Evolutionary conservation across 495 filamentous ascomycete genomes (phyloP).

Genomic region (Tuber indicum): DNA sequence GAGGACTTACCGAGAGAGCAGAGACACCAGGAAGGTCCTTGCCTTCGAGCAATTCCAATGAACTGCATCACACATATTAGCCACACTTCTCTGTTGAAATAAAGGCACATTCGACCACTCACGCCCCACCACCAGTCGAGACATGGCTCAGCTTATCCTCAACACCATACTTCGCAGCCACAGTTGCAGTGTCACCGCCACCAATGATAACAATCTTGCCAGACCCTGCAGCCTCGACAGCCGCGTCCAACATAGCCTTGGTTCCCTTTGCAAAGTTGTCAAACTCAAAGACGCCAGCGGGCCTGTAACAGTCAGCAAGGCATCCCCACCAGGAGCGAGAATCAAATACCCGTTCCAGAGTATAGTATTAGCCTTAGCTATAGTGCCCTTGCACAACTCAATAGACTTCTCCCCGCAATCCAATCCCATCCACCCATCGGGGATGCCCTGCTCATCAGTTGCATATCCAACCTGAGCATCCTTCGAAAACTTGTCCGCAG

Average conservation of each 20-base stretch:
- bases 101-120: constrained; percentile 18
- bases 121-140: constrained; percentile 88
- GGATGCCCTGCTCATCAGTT: constrained; percentile 82
- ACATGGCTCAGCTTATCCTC: constrained; percentile 98
- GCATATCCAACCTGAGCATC: constrained; percentile 76
- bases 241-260: constrained; percentile 80
- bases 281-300: constrained; percentile 94
- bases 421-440: constrained; percentile 94
- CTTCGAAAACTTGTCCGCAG: constrained; percentile 83
- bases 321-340: constrained; percentile 10
- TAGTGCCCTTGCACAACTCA: constrained; percentile 75
- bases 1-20: constrained; percentile 79
- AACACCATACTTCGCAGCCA: constrained; percentile 90
- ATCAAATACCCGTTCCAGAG: constrained; percentile 73
- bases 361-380: constrained; percentile 85
- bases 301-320: constrained; percentile 45
- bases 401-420: constrained; percentile 86
- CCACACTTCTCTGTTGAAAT: constrained; percentile 5
- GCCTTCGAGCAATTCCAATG: constrained; percentile 91
- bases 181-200: constrained; percentile 95
- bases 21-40: constrained; percentile 92
- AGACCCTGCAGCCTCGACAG: constrained; percentile 65
- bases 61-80: constrained; percentile 42
- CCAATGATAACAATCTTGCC: constrained; percentile 97
- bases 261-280: constrained; percentile 88